A percentile compares a stretch with the other conserved stretches of the same genome.
Evolutionary conservation across 345 rosid genomes (phyloP).

Genomic region (Arabidopsis arenosa): DNA sequence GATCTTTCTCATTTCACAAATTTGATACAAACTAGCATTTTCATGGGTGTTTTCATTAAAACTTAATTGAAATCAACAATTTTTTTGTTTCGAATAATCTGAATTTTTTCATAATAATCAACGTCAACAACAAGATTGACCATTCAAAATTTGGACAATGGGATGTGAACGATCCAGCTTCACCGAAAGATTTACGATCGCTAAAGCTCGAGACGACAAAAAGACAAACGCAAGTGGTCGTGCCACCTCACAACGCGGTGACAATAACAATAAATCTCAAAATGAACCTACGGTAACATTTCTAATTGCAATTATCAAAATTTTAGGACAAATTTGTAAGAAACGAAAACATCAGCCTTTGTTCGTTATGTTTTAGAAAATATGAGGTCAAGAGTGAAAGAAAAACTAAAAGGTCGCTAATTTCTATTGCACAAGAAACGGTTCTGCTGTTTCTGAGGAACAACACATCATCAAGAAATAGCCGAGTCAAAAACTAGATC

Average conservation of each 20-base stretch:
- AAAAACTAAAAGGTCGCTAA: background rate
- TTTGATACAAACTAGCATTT: no score
- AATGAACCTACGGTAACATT: conserved; percentile 42
- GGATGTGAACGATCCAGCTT: conserved; percentile 79
- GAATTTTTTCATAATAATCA: conserved; percentile 31
- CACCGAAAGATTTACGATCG: conserved; percentile 73
- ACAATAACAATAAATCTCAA: conserved; percentile 37
- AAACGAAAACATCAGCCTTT: conserved; percentile 17
- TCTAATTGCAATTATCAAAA: background rate
- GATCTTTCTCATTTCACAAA: conserved; percentile 13
- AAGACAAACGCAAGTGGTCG: conserved; percentile 51
- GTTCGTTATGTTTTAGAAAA: background rate
- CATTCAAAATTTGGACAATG: conserved; percentile 77
- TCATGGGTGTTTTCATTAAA: background rate
- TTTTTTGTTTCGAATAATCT: background rate
- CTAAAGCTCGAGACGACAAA: conserved; percentile 73
- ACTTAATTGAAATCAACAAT: background rate
- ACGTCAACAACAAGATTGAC: conserved; percentile 61
- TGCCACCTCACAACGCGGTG: conserved; percentile 46
- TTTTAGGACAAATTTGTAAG: background rate
- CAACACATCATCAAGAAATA: conserved; percentile 19
- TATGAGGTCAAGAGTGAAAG: conserved; percentile 16
- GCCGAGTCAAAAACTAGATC: conserved; percentile 21
- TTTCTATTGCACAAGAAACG: conserved; percentile 63
- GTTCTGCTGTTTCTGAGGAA: conserved; percentile 72